A percentile compares a stretch with the other conserved stretches of the same genome.
Conservation (phyloP, 495 filamentous ascomycete genomes). For the Podospora comata region DNA sequence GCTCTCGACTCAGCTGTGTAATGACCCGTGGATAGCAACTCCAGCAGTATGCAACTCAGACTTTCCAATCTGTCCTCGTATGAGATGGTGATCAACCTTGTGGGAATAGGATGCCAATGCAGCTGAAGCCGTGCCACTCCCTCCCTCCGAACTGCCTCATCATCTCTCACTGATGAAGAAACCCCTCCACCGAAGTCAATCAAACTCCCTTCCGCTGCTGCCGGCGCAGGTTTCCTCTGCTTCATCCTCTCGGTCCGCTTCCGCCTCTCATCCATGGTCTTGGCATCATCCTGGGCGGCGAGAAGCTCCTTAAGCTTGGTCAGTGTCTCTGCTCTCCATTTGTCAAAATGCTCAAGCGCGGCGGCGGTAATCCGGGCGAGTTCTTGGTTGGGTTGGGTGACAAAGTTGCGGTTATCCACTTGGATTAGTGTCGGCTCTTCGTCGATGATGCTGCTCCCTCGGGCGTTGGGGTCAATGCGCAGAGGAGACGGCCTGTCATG, state of each 20-base stretch:
- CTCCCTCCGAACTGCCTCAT: constrained; percentile 19
- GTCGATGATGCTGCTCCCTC: constrained; percentile 15
- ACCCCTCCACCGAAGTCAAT: constrained; percentile 29
- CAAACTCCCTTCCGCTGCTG: constrained; percentile 26
- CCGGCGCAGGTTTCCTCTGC: constrained; percentile 9
- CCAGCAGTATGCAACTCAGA: constrained; percentile 60
- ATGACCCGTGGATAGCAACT: constrained; percentile 67
- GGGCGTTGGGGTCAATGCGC: constrained; percentile 18
- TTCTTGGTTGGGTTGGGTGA: constrained; percentile 26
- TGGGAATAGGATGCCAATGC: constrained; percentile 48
- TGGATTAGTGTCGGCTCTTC: not conserved
- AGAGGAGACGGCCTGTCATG: not conserved
- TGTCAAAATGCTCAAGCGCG: constrained; percentile 41
- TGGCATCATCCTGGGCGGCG: constrained; percentile 33
- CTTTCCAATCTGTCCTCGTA: constrained; percentile 44
- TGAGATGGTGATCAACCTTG: constrained; percentile 38
- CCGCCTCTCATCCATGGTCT: constrained; percentile 37
- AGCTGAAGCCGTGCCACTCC: constrained; percentile 36
- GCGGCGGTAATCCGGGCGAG: constrained; percentile 35
- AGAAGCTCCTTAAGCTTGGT: constrained; percentile 39
- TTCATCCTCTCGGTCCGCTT: constrained; percentile 30
- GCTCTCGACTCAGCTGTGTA: constrained; percentile 71
- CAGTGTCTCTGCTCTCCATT: constrained; percentile 39
- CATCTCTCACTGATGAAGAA: constrained; percentile 11
- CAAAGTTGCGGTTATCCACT: not conserved